Base-by-base conservation (phyloP, 305 asterid species). In the Fraxinus floribunda region DNA sequence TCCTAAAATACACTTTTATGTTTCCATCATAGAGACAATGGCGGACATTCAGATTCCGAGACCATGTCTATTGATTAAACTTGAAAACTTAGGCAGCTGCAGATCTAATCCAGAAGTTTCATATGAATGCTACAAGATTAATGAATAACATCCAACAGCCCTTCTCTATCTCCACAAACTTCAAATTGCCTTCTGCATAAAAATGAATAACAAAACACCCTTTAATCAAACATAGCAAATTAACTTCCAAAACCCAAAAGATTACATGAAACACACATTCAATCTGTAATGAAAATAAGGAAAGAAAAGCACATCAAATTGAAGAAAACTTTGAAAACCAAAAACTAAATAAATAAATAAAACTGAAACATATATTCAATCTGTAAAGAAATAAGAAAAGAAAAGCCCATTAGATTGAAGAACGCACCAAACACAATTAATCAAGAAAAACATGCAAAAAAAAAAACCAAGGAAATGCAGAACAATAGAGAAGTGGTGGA, bases 241-340 rank as follows among this genome's bases (percentile, higher is more conserved):
- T 77, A 83, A 83, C 52, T 78, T 79, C 83, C 75, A 84, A 80
- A 76, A 13, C 81, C 76, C 77, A 68, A 83, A 79, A 57, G 83
- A 79, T 80, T 60, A 84, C 87, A 86, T 66, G 86, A 86, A 83
- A 78, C 79, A 76, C 88, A 82, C 11, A 81, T 77, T 83, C 82
- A 86, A 79, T 85, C 87, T 85, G 88, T 22, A 80, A 85, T 36
- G 36, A 36, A 7, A 35, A 60, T 74, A 9, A 66, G 36, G 15
- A 39, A 76, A 39, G 71, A 29, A 18, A 38, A n/a, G 70, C 11
- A 80, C n/a, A 41, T 41, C 49, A 46, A 44, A 46, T 13, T 46
- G 18, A 46, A 13, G n/a, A 46, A 46, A 83, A 79, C 52, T 78
- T 81, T 82, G 70, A 82, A 82, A 76, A 9, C 83, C 78, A 35